A percentile compares a stretch with the other conserved stretches of the same genome.
Evolutionary conservation across 257 asterid genomes (phyloP).

Genomic region (Mentha longifolia): DNA sequence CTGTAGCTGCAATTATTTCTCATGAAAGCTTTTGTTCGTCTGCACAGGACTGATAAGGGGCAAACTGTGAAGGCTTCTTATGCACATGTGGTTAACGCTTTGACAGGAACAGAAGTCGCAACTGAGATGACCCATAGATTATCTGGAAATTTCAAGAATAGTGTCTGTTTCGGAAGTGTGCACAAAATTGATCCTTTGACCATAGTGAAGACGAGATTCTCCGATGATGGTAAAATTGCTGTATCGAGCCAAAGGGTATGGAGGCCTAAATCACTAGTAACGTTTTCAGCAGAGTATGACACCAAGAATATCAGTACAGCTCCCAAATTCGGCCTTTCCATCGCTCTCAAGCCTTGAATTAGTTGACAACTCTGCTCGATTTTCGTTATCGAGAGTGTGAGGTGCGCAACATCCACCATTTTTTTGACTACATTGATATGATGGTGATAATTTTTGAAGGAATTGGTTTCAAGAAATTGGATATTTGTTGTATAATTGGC

Average conservation of each 20-base stretch:
- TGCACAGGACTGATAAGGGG: conserved; percentile 73
- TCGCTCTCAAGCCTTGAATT: conserved; percentile 78
- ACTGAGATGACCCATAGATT: conserved; percentile 82
- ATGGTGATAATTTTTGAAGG: conserved; percentile 39
- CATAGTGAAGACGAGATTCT: conserved; percentile 67
- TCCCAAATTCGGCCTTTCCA: conserved; percentile 72
- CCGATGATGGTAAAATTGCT: conserved; percentile 71
- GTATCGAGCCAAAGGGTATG: conserved; percentile 73
- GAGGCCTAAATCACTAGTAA: conserved; percentile 80
- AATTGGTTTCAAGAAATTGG: conserved; percentile 30
- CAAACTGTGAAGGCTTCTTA: conserved; percentile 81
- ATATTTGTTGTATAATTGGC: conserved; percentile 41
- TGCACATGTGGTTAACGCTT: conserved; percentile 56
- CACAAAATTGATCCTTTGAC: conserved; percentile 67
- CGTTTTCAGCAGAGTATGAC: conserved; percentile 83
- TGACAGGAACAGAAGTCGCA: conserved; percentile 73
- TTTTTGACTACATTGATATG: conserved; percentile 33
- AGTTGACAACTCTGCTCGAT: conserved; percentile 28
- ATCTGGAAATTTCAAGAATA: conserved; percentile 51
- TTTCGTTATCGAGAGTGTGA: conserved; percentile 33
- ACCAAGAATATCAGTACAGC: conserved; percentile 49
- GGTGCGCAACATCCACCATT: conserved; percentile 18
- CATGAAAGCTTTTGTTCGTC: not conserved
- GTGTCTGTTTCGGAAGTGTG: conserved; percentile 72
- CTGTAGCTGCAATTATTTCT: not conserved